Conservation (phyloP, 2,329 filamentous ascomycete genomes). For the Aureobasidium uvarum region DNA sequence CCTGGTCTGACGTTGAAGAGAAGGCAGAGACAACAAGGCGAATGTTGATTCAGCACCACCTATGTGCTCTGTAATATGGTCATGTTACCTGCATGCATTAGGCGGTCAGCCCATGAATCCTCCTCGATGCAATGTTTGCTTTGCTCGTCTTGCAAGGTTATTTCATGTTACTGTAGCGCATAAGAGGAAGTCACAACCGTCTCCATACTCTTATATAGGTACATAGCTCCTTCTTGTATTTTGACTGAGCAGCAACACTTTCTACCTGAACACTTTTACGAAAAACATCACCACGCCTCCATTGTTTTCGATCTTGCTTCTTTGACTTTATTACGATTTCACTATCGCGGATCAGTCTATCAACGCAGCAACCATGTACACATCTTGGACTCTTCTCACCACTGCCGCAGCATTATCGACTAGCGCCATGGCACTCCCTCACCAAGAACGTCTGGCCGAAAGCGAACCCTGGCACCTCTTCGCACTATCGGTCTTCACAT, state of each 20-base stretch:
- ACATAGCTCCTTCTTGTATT: no score
- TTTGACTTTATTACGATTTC: no score
- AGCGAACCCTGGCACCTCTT: slow-evolving; percentile 32
- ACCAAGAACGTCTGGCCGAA: slow-evolving; percentile 28
- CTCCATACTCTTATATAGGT: neutral
- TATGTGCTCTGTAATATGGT: neutral
- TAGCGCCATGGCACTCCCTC: slow-evolving; percentile 27
- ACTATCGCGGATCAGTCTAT: neutral
- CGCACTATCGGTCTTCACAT: slow-evolving; percentile 31
- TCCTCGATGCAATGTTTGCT: neutral
- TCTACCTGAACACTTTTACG: neutral
- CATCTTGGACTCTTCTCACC: slow-evolving; percentile 11
- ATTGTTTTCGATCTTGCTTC: neutral
- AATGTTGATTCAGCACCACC: neutral
- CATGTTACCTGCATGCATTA: neutral
- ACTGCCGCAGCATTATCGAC: slow-evolving; percentile 10
- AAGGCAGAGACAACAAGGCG: neutral
- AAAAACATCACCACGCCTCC: no score
- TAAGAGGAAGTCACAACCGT: neutral
- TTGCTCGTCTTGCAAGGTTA: neutral
- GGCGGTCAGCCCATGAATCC: neutral
- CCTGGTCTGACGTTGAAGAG: neutral
- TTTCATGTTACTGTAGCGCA: neutral
- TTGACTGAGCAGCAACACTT: neutral
- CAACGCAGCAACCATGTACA: neutral